Evolutionary conservation across 2,329 filamentous ascomycete species (phyloP), one percentile per base, ranked within the genome.

Genomic region (Ophiognomonia clavigignenti-juglandacearum): DNA sequence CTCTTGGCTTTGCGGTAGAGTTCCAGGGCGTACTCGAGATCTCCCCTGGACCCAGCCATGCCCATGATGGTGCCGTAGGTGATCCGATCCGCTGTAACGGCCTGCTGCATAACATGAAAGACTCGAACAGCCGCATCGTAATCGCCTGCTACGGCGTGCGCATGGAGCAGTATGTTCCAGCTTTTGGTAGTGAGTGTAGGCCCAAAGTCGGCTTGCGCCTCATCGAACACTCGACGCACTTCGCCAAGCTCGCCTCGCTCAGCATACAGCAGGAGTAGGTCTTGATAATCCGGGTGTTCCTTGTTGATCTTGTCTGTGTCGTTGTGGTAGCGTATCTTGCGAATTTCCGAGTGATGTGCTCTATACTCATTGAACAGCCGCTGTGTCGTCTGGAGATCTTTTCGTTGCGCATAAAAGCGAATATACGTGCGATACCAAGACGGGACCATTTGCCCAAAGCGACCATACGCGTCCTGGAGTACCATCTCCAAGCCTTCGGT

Each of bases 111-210:
- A 9, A 74, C 66, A 16, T 82, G 73, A 57, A 95, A 90, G 40
- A 75, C 73, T 6, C 70, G 61, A 47, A 88, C 68, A 11, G 83
- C 85, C 6, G 79, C 78, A n/a, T 80, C 71, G 36, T 87, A 75
- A 59, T 93, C 81, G 39, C 80, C 74, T 1, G 77, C 76, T 55
- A 80, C 81, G 16, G 75, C 74, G 63, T 90, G 78, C 3, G 85
- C 83, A 57, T 84, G 80, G 38, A 97, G 71, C 23, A 96, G 65
- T 19, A 83, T 82, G 59, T 95, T 95, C 84, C 86, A 95, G 53
- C 77, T 80, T 29, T 72, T 61, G 1, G 75, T 62, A 53, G 81
- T 78, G 6, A 83, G 84, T 35, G 69, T 54, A 14, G 85, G 56
- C 1, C 69, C 65, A 57, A 82, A 83, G 41, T 79, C 70, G 6